Percentiles rank a stretch among this genome's conserved stretches.
Conservation (phyloP, 768 basidiomycete genomes). For the Leccinellum luteum region DNA sequence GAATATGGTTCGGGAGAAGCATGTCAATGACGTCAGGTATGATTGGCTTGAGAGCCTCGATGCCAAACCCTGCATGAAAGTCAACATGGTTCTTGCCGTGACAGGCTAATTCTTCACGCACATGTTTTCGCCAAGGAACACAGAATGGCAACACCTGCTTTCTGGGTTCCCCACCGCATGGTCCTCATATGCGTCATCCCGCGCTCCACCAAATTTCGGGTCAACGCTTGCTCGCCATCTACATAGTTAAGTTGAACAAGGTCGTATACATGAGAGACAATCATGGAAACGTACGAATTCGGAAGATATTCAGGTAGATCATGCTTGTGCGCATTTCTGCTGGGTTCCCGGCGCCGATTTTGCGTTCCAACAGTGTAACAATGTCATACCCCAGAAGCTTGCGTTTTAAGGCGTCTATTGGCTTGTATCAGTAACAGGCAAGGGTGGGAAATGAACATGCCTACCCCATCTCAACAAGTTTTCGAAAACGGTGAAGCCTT, state of each 20-base stretch:
- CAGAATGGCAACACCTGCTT: constrained; percentile 15
- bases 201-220: constrained; percentile 11
- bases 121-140: constrained; percentile 18
- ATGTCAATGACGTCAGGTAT: constrained; percentile 10
- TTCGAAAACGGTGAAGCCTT: constrained; percentile 19
- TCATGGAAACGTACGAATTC: constrained; percentile 1
- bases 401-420: constrained; percentile 5
- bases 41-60: constrained; percentile 7
- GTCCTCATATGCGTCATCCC: constrained; percentile 10
- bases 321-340: constrained; percentile 14
- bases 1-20: constrained; percentile 8
- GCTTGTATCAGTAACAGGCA: background rate
- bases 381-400: constrained; percentile 11
- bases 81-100: background rate
- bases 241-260: background rate
- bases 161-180: constrained; percentile 12
- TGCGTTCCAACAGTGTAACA: constrained; percentile 6
- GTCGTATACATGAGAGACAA: background rate
- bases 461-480: constrained; percentile 11
- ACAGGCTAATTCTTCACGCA: background rate
- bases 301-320: constrained; percentile 13
- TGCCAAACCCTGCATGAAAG: constrained; percentile 8
- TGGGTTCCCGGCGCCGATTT: constrained; percentile 11
- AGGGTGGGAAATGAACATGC: background rate
- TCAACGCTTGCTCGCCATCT: constrained; percentile 9